These are phyloP conservation scores for Penicillium brasilianum DNA, from an alignment of 2,329 filamentous ascomycete species.

Conservation along the genomic window DNA sequence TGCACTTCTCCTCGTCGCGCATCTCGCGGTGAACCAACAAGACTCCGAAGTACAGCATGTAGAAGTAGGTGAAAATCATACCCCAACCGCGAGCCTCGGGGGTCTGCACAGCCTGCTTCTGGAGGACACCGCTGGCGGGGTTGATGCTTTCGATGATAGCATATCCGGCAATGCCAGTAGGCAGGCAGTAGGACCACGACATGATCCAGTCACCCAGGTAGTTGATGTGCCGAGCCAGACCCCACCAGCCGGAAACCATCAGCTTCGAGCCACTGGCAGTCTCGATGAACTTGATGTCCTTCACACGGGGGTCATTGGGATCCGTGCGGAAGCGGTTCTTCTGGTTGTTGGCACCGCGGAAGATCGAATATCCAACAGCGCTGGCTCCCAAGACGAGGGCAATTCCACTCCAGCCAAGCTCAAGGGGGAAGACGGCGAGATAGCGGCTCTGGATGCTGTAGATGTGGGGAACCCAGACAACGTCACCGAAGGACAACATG, in stretches of 20 bases:
- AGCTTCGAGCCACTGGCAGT: slow-evolving; percentile 82
- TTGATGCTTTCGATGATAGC: slow-evolving; percentile 62
- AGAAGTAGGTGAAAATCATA: slow-evolving; percentile 91
- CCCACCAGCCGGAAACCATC: slow-evolving; percentile 91
- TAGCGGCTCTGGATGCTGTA: slow-evolving; percentile 87
- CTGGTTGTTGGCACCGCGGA: slow-evolving; percentile 90
- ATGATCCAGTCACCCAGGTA: slow-evolving; percentile 96
- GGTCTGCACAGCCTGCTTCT: slow-evolving; percentile 74
- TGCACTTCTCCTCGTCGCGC: slow-evolving; percentile 89
- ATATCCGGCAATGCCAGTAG: slow-evolving; percentile 84
- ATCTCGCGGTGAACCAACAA: slow-evolving; percentile 84
- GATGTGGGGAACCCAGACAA: slow-evolving; percentile 90
- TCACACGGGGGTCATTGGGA: slow-evolving; percentile 77
- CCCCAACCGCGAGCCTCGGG: slow-evolving; percentile 80
- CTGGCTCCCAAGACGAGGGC: slow-evolving; percentile 70
- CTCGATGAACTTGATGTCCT: slow-evolving; percentile 82
- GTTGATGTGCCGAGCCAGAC: slow-evolving; percentile 88
- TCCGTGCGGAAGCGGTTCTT: slow-evolving; percentile 94
- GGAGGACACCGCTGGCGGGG: slow-evolving; percentile 62
- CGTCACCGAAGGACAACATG: slow-evolving; percentile 92
- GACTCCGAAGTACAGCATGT: slow-evolving; percentile 87
- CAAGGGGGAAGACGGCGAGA: slow-evolving; percentile 77
- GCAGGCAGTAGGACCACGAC: slow-evolving; percentile 86
- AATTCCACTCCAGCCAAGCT: slow-evolving; percentile 73
- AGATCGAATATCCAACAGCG: slow-evolving; percentile 80